These are phyloP conservation scores for Hymenoscyphus scutula DNA, from an alignment of 2,329 filamentous ascomycete genomes.

Conservation along the genomic window DNA sequence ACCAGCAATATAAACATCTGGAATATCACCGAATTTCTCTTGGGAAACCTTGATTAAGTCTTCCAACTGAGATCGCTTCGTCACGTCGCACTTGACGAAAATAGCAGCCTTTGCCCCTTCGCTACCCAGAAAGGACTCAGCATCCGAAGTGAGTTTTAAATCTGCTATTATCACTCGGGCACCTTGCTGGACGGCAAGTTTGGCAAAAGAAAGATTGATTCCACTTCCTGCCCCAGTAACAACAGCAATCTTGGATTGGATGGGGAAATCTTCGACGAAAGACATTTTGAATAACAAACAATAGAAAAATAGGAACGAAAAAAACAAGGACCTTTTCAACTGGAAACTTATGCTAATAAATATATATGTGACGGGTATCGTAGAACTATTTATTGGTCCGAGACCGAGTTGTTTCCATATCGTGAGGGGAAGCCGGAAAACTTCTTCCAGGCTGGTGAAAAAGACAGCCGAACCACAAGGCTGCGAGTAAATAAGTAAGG, in stretches of 20 bases:
- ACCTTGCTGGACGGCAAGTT: slow-evolving; percentile 17
- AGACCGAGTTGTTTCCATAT: background rate
- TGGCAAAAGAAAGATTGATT: slow-evolving; percentile 19
- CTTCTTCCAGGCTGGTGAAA: background rate
- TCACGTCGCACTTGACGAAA: slow-evolving; percentile 38
- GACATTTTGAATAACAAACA: slow-evolving; percentile 2
- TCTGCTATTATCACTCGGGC: slow-evolving; percentile 38
- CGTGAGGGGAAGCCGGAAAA: background rate
- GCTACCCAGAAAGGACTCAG: slow-evolving; percentile 29
- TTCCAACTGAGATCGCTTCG: slow-evolving; percentile 35
- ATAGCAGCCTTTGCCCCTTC: slow-evolving; percentile 19
- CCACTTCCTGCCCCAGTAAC: slow-evolving; percentile 15
- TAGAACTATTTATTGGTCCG: background rate
- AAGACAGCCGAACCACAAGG: no score
- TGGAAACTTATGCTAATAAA: no score
- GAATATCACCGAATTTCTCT: slow-evolving; percentile 35
- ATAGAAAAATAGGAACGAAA: no score
- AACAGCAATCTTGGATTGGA: slow-evolving; percentile 11
- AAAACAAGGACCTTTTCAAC: no score
- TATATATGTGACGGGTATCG: no score
- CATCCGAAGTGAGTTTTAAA: slow-evolving; percentile 35
- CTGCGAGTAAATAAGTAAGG: no score
- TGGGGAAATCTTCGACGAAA: slow-evolving; percentile 7
- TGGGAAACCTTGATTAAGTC: slow-evolving; percentile 29
- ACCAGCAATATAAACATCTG: slow-evolving; percentile 40